phyloP scores from a whole-genome alignment of 140 eudicot species.

The Senecio squalidus region DNA sequence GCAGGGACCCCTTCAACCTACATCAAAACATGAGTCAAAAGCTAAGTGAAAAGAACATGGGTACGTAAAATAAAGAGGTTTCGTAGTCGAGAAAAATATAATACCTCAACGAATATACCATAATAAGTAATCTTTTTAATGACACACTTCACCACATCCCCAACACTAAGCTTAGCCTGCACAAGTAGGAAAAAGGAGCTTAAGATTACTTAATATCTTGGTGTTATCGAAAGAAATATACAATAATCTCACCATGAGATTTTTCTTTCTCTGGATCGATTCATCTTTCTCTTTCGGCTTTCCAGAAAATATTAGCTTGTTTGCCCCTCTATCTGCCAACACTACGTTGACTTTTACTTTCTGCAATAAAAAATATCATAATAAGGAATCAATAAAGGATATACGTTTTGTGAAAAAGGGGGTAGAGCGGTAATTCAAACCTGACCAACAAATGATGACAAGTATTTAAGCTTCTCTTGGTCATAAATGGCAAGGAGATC shows the following conservation, averaged over 20 bases:
- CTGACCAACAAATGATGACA: slow-evolving; percentile 91
- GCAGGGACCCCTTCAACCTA: slow-evolving; percentile 99
- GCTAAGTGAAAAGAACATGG: neutral
- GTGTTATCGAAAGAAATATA: neutral
- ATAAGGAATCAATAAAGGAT: neutral
- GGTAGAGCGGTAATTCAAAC: slow-evolving; percentile 51
- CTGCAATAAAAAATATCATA: slow-evolving; percentile 35
- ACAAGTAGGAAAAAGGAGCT: slow-evolving; percentile 15
- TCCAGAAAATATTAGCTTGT: slow-evolving; percentile 72
- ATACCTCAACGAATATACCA: slow-evolving; percentile 95
- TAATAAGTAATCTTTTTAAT: slow-evolving; percentile 75
- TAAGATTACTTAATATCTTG: neutral
- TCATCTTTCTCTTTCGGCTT: slow-evolving; percentile 87
- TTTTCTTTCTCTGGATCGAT: slow-evolving; percentile 55
- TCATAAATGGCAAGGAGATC: slow-evolving; percentile 81
- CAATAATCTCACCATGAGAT: slow-evolving; percentile 61
- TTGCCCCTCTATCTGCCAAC: slow-evolving; percentile 66
- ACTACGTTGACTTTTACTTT: slow-evolving; percentile 60
- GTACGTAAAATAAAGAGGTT: neutral
- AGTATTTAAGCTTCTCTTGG: slow-evolving; percentile 69
- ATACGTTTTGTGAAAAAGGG: neutral
- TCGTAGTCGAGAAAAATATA: neutral
- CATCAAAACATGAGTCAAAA: slow-evolving; percentile 7
- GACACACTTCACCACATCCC: slow-evolving; percentile 81
- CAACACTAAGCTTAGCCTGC: slow-evolving; percentile 78